Conservation (phyloP, 176 grass and related monocot species). For the Hsuehochloa calcarea region DNA sequence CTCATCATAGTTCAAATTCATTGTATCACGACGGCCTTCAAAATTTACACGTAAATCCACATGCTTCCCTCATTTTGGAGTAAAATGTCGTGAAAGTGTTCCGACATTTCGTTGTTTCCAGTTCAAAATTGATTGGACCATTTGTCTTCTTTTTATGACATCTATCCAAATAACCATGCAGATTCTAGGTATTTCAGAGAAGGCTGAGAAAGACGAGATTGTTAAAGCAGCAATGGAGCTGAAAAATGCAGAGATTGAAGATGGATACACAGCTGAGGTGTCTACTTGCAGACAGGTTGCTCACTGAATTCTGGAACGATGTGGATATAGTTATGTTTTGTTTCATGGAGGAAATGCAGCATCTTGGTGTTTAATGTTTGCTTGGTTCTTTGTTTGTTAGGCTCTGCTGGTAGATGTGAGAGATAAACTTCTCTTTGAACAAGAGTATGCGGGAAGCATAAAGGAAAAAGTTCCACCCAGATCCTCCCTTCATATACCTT, state of each 20-base stretch:
- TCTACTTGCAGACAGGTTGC: slow-evolving; percentile 65
- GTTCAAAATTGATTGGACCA: background rate
- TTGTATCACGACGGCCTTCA: background rate
- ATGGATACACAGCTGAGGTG: slow-evolving; percentile 60
- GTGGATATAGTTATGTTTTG: background rate
- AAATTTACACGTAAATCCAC: background rate
- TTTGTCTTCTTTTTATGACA: background rate
- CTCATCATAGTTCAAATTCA: background rate
- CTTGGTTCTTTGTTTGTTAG: slow-evolving; percentile 30
- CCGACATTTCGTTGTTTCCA: background rate
- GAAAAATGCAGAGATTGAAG: slow-evolving; percentile 69
- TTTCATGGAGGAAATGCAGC: slow-evolving; percentile 5
- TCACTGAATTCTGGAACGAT: slow-evolving; percentile 10
- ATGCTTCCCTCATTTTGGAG: background rate
- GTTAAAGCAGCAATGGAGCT: slow-evolving; percentile 88
- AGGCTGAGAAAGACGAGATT: slow-evolving; percentile 98
- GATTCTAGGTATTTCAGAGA: slow-evolving; percentile 77
- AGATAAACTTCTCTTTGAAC: slow-evolving; percentile 95
- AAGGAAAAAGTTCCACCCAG: slow-evolving; percentile 73
- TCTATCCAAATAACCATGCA: slow-evolving; percentile 39
- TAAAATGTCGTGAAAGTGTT: background rate
- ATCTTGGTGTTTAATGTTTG: slow-evolving; percentile 19
- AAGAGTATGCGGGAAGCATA: slow-evolving; percentile 71
- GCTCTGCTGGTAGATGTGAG: slow-evolving; percentile 84
- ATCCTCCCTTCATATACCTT: slow-evolving; percentile 73